Evolutionary conservation across 495 filamentous ascomycete species (phyloP), one percentile per base, ranked within the genome.

Genomic region (Hypoxylon lienhwacheense): DNA sequence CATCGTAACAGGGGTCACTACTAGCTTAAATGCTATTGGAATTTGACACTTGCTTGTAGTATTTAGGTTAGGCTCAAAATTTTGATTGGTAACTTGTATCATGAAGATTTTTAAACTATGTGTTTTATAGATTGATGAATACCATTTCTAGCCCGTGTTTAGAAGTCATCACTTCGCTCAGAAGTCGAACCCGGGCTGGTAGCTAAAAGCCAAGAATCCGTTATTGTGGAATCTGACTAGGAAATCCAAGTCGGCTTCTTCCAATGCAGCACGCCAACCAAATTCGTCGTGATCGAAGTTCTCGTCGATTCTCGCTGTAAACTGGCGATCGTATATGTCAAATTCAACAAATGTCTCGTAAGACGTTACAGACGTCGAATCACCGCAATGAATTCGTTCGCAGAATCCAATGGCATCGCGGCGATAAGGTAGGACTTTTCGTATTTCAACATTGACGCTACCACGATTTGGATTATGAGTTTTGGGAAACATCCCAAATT

Each of bases 241-340:
- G 40, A 61, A 61, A 17, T 61, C 52, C 12, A 56, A 42, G 19
- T 56, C 58, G 7, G 24, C 42, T 6, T 46, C 28, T 19, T 35
- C 29, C 7, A 35, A 11, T n/a, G n/a, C 22, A 1, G 11, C 6
- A 7, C 14, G 35, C 57, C 51, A 55, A 17, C 51, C 51, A 31
- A 47, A 47, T 11, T 31, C 16, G 4, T 11, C 10, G n/a, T 37
- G 11, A n/a, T 36, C 5, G n/a, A 43, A 55, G 10, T 29, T 8
- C 33, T 54, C 35, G 28, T 25, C 15, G 2, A 10, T 21, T 32
- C 35, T 52, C 4, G 42, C 42, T 11, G 15, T 48, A n/a, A 61
- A 61, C n/a, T 36, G 28, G 19, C 47, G 47, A 12, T 56, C 36
- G 15, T 61, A 61, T 29, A 61, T 61, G 21, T 61, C 58, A 14